A percentile compares a stretch with the other conserved stretches of the same genome.
These are phyloP conservation scores for Pythium chondricola DNA, from an alignment of 352 stramenopile species.

Conservation along the genomic window DNA sequence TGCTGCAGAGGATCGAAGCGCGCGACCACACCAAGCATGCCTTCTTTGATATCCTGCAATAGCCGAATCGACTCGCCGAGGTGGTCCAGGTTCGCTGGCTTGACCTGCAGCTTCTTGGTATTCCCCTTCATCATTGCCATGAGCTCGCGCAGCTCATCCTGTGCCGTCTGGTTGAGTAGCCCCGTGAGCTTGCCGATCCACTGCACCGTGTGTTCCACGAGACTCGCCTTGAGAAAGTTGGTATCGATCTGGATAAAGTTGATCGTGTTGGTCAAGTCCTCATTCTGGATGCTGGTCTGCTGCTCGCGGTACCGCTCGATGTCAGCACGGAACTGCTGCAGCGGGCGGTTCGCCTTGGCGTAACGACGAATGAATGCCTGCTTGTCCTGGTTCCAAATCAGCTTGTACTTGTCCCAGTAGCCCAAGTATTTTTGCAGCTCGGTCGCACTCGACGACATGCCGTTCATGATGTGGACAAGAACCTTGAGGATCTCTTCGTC, in stretches of 20 bases:
- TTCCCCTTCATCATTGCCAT: slow-evolving; percentile 88
- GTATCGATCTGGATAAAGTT: slow-evolving; percentile 96
- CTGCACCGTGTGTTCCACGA: slow-evolving; percentile 90
- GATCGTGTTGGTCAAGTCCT: slow-evolving; percentile 90
- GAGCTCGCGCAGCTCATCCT: slow-evolving; percentile 81
- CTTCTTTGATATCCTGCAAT: slow-evolving; percentile 85
- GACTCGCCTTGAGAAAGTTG: slow-evolving; percentile 86
- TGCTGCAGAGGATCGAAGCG: slow-evolving; percentile 81
- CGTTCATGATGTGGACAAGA: slow-evolving; percentile 95
- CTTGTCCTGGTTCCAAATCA: slow-evolving; percentile 93
- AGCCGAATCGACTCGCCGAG: slow-evolving; percentile 89
- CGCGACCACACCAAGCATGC: slow-evolving; percentile 49
- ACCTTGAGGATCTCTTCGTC: slow-evolving; percentile 95
- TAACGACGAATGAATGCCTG: slow-evolving; percentile 94
- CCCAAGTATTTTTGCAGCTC: slow-evolving; percentile 93
- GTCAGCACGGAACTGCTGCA: slow-evolving; percentile 91
- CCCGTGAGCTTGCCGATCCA: slow-evolving; percentile 92
- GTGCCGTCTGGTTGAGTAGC: slow-evolving; percentile 88
- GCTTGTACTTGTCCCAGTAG: slow-evolving; percentile 94
- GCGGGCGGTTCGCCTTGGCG: slow-evolving; percentile 89
- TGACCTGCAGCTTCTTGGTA: slow-evolving; percentile 73
- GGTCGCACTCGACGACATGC: slow-evolving; percentile 90
- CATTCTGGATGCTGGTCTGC: slow-evolving; percentile 88
- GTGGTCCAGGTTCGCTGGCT: slow-evolving; percentile 87
- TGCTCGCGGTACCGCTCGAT: slow-evolving; percentile 90